Evolutionary conservation across 1,284 basidiomycete species (phyloP).

Genomic region (Cryptococcus sp.): DNA sequence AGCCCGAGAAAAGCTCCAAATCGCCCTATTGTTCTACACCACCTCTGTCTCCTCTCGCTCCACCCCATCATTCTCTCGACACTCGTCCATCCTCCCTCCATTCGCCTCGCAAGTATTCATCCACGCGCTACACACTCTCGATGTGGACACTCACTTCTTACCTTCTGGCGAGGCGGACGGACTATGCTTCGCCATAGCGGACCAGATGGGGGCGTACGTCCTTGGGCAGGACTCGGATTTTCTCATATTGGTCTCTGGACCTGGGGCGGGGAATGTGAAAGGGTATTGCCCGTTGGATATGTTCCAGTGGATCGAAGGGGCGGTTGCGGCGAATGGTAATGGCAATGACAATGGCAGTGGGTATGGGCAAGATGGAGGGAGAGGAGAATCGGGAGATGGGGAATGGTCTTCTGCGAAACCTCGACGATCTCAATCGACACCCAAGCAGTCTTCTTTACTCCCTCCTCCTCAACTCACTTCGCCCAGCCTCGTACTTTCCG

Average conservation of each 20-base stretch:
- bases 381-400: neutral
- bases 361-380: no score
- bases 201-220: slow-evolving; percentile 65
- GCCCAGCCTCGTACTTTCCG: slow-evolving; percentile 49
- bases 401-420: slow-evolving; percentile 11
- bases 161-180: slow-evolving; percentile 84
- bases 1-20: slow-evolving; percentile 55
- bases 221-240: slow-evolving; percentile 77
- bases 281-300: slow-evolving; percentile 78
- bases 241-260: slow-evolving; percentile 66
- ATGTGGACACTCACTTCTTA: slow-evolving; percentile 48
- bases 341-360: neutral
- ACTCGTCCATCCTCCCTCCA: slow-evolving; percentile 61
- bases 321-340: neutral
- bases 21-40: slow-evolving; percentile 72
- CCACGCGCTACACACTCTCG: slow-evolving; percentile 54
- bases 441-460: slow-evolving; percentile 55
- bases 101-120: slow-evolving; percentile 61
- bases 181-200: slow-evolving; percentile 75
- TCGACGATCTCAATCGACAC: slow-evolving; percentile 1
- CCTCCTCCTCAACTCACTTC: slow-evolving; percentile 49
- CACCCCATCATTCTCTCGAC: slow-evolving; percentile 63
- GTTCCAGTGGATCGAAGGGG: slow-evolving; percentile 59
- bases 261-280: slow-evolving; percentile 46
- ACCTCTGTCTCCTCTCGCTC: slow-evolving; percentile 67